A percentile compares a stretch with the other conserved stretches of the same genome.
Conservation (phyloP, 1,284 basidiomycete species). For the Pyrrhoderma lamaoense region DNA sequence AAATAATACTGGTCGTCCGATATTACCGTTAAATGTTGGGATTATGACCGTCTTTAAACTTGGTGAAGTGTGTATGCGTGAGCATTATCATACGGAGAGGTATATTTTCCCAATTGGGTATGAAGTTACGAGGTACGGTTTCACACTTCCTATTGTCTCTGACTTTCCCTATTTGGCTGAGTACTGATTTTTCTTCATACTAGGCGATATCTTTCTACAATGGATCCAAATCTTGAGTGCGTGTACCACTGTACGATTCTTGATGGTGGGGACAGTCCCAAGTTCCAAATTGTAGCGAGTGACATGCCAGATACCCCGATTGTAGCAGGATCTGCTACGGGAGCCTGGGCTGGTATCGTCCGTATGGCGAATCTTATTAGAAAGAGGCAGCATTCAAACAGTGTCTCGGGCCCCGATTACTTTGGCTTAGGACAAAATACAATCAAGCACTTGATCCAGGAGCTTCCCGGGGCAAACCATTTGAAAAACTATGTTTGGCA, state of each 20-base stretch:
- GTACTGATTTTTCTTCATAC: background rate
- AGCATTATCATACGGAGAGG: slow-evolving; percentile 76
- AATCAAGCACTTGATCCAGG: slow-evolving; percentile 78
- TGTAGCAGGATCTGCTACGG: slow-evolving; percentile 75
- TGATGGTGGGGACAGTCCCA: slow-evolving; percentile 73
- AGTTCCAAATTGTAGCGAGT: slow-evolving; percentile 69
- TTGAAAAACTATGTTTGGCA: slow-evolving; percentile 77
- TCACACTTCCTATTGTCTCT: slow-evolving; percentile 2
- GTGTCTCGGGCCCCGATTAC: slow-evolving; percentile 78
- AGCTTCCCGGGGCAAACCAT: slow-evolving; percentile 60
- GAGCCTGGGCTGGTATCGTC: slow-evolving; percentile 75
- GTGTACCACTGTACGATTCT: slow-evolving; percentile 77
- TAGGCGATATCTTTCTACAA: slow-evolving; percentile 72
- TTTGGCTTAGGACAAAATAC: slow-evolving; percentile 78
- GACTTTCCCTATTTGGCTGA: background rate
- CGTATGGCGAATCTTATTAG: slow-evolving; percentile 71
- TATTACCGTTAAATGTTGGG: slow-evolving; percentile 68
- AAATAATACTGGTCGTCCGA: slow-evolving; percentile 53
- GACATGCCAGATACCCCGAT: slow-evolving; percentile 61
- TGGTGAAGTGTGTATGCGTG: slow-evolving; percentile 67
- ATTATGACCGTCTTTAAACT: slow-evolving; percentile 73
- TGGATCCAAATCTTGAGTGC: slow-evolving; percentile 55
- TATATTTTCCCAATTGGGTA: slow-evolving; percentile 83
- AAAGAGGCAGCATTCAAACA: slow-evolving; percentile 72
- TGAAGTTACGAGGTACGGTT: slow-evolving; percentile 61